Percentiles rank a stretch among this genome's conserved stretches.
Conservation (phyloP, 805 yeast species). For the Candida hispaniensis region DNA sequence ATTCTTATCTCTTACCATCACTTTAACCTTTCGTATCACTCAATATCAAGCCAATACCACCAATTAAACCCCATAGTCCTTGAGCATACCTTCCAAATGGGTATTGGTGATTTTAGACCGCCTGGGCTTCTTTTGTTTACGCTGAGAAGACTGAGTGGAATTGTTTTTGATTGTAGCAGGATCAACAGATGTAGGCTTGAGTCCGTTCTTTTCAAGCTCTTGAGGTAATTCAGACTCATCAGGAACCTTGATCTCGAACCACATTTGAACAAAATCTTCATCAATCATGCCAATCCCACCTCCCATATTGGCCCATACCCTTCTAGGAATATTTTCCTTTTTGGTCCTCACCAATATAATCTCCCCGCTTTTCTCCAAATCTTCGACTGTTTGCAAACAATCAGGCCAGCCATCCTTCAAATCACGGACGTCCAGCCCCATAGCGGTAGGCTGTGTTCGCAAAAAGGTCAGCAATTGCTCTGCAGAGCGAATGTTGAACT, state of each 20-base stretch:
- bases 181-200: constrained; percentile 95
- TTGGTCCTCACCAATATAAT: constrained; percentile 79
- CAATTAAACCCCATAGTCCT: constrained; percentile 58
- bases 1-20: no score
- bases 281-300: constrained; percentile 64
- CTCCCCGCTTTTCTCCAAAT: constrained; percentile 65
- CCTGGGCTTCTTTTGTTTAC: constrained; percentile 85
- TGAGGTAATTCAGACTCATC: constrained; percentile 71
- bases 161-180: constrained; percentile 80
- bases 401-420: constrained; percentile 90
- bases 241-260: constrained; percentile 75
- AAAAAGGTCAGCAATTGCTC: constrained; percentile 66
- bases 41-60: no score
- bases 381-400: constrained; percentile 65
- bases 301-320: constrained; percentile 83
- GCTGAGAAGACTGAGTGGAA: constrained; percentile 40
- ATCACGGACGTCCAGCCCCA: constrained; percentile 75
- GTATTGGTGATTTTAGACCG: constrained; percentile 91
- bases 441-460: constrained; percentile 72
- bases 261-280: constrained; percentile 68
- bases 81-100: constrained; percentile 91
- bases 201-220: constrained; percentile 66
- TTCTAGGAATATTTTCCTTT: constrained; percentile 87
- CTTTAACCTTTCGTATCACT: no score
- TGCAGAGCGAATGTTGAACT: constrained; percentile 75